Percentiles rank a stretch among this genome's conserved stretches.
These are phyloP conservation scores for Gonium pectorale DNA, from an alignment of 139 green algal genomes.

Conservation along the genomic window DNA sequence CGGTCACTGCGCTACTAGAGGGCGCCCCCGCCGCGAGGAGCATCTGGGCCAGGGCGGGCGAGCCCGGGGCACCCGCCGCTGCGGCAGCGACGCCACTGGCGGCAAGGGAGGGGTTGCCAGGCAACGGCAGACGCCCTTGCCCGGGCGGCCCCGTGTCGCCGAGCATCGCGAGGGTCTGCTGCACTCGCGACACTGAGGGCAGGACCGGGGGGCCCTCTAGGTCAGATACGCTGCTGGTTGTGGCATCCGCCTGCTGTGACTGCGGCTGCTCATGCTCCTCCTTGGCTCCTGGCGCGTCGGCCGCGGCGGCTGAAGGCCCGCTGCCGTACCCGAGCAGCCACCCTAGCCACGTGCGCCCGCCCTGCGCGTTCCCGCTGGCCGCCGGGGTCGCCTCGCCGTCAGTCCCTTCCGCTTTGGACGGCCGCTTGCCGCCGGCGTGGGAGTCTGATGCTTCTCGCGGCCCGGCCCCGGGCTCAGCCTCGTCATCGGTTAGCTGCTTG, in stretches of 20 bases:
- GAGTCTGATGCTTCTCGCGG: no score
- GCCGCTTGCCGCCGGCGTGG: no score
- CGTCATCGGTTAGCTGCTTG: no score
- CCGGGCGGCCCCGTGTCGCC: not conserved
- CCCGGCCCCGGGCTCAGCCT: no score
- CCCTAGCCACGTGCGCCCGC: constrained; percentile 50
- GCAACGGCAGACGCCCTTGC: no score
- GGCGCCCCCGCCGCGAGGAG: not conserved
- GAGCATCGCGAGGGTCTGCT: not conserved
- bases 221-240: not conserved
- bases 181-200: not conserved
- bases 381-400: no score
- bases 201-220: not conserved
- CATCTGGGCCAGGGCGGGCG: not conserved
- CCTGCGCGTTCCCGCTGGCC: no score
- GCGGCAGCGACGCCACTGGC: not conserved
- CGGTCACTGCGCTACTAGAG: constrained; percentile 2
- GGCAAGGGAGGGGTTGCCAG: not conserved
- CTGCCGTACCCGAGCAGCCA: constrained; percentile 53
- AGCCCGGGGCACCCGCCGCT: not conserved
- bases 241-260: not conserved
- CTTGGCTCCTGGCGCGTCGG: not conserved
- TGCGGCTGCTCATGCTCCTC: constrained; percentile 19
- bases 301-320: not conserved
- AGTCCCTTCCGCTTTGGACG: no score